Evolutionary conservation across 192 early-diverging fungal genomes (phyloP).

Genomic region (Backusella tarrabulga): DNA sequence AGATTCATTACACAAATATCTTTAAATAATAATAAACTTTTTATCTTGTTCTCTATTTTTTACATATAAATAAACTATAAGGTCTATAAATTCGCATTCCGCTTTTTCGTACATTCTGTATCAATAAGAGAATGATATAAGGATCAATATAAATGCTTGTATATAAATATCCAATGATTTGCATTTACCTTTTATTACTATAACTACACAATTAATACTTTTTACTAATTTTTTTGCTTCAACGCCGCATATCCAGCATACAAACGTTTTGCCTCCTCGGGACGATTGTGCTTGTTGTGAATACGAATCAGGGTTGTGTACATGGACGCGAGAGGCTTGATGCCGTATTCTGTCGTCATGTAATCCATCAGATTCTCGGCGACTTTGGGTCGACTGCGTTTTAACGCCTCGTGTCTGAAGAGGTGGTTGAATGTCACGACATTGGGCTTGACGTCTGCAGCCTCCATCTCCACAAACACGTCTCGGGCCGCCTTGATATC

Average conservation of each 20-base stretch:
- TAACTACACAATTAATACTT: background rate
- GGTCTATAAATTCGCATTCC: no score
- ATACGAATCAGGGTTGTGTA: constrained; percentile 25
- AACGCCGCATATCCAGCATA: constrained; percentile 9
- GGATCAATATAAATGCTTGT: no score
- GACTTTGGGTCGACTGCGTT: constrained; percentile 12
- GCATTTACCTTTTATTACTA: background rate
- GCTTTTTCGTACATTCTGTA: background rate
- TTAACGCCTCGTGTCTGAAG: constrained; percentile 34
- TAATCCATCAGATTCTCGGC: constrained; percentile 29
- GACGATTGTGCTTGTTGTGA: constrained; percentile 28
- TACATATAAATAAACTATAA: background rate
- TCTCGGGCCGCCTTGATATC: constrained; percentile 25
- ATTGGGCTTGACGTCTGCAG: constrained; percentile 23
- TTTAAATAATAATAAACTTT: background rate
- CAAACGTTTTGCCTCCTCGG: constrained; percentile 27
- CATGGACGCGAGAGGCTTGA: constrained; percentile 31
- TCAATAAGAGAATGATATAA: background rate
- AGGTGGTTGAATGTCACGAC: constrained; percentile 37
- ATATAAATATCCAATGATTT: no score
- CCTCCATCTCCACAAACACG: constrained; percentile 35
- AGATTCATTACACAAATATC: background rate
- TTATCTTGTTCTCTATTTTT: background rate
- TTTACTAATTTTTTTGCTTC: background rate
- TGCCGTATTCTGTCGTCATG: constrained; percentile 25